Percentiles rank a stretch among this genome's conserved stretches.
Conservation (phyloP, 164 flowering plant species). For the Stephania yunnanensis region DNA sequence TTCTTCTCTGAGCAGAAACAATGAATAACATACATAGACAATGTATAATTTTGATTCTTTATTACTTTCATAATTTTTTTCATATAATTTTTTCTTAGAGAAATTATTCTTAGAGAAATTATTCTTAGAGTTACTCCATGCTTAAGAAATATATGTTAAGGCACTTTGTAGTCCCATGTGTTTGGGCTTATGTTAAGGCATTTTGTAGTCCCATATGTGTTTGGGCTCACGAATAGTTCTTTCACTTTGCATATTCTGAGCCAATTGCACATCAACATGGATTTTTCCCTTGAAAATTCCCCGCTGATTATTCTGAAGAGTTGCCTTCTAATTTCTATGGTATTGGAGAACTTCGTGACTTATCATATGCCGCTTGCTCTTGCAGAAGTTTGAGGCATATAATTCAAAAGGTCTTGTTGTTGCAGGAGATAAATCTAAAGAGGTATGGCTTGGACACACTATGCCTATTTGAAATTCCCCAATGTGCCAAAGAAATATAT, state of each 20-base stretch:
- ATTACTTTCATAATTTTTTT: too few relatives aligned
- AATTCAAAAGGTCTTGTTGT: slow-evolving; percentile 61
- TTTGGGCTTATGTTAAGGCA: too few relatives aligned
- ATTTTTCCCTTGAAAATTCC: neutral
- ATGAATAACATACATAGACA: too few relatives aligned
- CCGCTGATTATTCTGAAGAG: neutral
- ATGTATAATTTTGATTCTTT: too few relatives aligned
- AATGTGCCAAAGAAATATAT: neutral
- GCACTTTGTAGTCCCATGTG: too few relatives aligned
- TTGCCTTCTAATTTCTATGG: neutral
- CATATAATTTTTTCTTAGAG: too few relatives aligned
- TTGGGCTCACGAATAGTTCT: neutral
- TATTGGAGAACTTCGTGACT: neutral
- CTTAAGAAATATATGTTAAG: too few relatives aligned
- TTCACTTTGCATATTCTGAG: neutral
- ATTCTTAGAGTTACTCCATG: too few relatives aligned
- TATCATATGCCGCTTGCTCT: slow-evolving; percentile 1
- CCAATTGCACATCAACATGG: neutral
- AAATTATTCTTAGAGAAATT: too few relatives aligned
- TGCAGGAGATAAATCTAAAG: slow-evolving; percentile 79
- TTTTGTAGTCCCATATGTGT: too few relatives aligned
- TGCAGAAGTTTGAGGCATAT: slow-evolving; percentile 94
- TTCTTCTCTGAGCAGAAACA: too few relatives aligned
- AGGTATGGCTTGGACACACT: slow-evolving; percentile 38
- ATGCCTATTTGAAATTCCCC: neutral